Evolutionary conservation across 495 filamentous ascomycete species (phyloP).

Genomic region (Penicillium paradoxum): DNA sequence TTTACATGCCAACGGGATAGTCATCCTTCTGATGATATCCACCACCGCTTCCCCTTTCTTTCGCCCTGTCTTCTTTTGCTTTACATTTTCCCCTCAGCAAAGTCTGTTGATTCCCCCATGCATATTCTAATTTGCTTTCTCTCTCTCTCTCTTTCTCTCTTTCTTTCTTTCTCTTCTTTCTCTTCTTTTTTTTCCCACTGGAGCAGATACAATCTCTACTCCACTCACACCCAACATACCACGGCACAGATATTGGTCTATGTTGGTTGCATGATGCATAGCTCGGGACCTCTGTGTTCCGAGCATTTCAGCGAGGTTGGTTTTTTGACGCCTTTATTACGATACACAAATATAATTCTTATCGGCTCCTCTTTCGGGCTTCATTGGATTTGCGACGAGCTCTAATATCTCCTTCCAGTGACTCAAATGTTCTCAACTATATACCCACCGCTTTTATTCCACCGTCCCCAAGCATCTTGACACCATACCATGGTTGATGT

Average conservation of each 20-base stretch:
- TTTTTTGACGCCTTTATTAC: conserved; percentile 12
- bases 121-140: no score
- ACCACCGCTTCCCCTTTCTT: neutral
- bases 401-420: neutral
- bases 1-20: neutral
- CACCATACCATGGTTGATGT: neutral
- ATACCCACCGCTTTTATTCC: neutral
- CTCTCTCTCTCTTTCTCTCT: conserved; percentile 8
- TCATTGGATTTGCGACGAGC: neutral
- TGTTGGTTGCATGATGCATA: conserved; percentile 16
- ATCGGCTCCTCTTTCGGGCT: neutral
- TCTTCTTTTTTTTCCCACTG: conserved; percentile 7
- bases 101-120: conserved; percentile 27
- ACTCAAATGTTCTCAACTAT: neutral
- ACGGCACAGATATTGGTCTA: neutral
- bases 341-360: conserved; percentile 29
- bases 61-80: neutral
- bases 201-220: neutral
- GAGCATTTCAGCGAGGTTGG: conserved; percentile 29
- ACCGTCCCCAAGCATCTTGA: neutral
- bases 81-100: neutral
- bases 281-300: conserved; percentile 13
- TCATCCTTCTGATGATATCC: neutral
- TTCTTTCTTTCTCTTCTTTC: conserved; percentile 15
- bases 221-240: neutral